Evolutionary conservation across 345 rosid species (phyloP), one percentile per base, ranked within the genome.

Genomic region (Viola odorata): DNA sequence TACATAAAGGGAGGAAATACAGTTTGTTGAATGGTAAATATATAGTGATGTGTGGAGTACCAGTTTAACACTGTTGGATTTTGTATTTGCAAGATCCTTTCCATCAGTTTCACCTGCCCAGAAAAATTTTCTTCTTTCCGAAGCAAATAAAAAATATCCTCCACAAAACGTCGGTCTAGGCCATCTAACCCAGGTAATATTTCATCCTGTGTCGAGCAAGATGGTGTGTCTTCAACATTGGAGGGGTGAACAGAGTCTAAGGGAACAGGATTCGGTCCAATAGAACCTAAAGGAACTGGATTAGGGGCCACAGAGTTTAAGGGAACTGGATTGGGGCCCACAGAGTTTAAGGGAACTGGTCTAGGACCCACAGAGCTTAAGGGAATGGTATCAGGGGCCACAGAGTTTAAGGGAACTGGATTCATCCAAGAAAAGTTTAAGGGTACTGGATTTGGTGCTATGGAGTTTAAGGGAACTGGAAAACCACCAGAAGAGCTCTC

Each of bases 21-120:
- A 49, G 17, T 40, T 45, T 12, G 42, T 48, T 38, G 23, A 53
- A 49, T 48, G 32, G 32, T 23, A 23, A 0, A 41, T 15, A 61
- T 53, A 41, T 57, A 59, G 71, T 50, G 57, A 41, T 42, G 57
- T 51, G 36, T 42, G 14, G 45, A 52, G 62, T 86, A 95, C 99
- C 99, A 95, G 57, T 75, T 71, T 62, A 86, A 68, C 4, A 88
- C 94, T 42, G 84, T 75, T 51, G 89, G 65, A 78, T 82, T 90
- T 71, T 84, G 89, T 68, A 95, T 85, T 79, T 70, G 84, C 85
- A 85, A 77, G 86, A 91, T 85, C 96, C 89, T 78, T 64, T 91
- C 96, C 98, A 91, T 77, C 65, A 95, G 77, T 75, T 86, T 95
- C 61, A 79, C 87, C 70, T 88, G 96, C 72, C 99, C 99, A 55